Base-by-base conservation (phyloP, 495 filamentous ascomycete species). In the Penicillium robsamsonii region DNA sequence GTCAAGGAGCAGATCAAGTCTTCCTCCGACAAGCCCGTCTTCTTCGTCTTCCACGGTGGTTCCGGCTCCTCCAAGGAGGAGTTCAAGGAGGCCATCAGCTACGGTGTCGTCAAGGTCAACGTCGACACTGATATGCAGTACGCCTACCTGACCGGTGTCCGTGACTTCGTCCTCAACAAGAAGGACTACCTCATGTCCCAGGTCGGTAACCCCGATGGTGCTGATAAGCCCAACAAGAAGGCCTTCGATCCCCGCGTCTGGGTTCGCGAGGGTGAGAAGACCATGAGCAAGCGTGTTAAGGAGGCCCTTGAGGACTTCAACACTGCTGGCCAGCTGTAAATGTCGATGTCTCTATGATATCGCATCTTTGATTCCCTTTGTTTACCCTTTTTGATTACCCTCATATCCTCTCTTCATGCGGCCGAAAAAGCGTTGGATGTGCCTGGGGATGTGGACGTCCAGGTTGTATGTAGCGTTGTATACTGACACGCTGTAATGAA, bases 191-290 rank as follows among this genome's bases (percentile, higher is more conserved):
- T 99, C 60, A 76, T 80, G 77, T 79, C 79, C 31, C 84, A 87
- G 61, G 88, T 97, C 65, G 94, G 95, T 65, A 97, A 97, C 82
- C 94, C 95, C 46, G 92, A 97, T 24, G 95, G 93, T 51, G 81
- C 82, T 24, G 89, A 93, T 79, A 97, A 97, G 86, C 94, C 94
- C 63, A 97, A 98, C 84, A 98, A 98, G 88, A 97, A 96, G 82
- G 93, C 82, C 85, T 97, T 94, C 76, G 93, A 97, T 66, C 87
- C 86, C 56, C 73, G 80, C 56, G 75, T 80, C 42, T 81, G 80
- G 77, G 87, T 97, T 45, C 88, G 93, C 57, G 91, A 95, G 79
- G 93, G 93, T 66, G 93, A 97, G 84, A 94, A 96, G 86, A 94
- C 87, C 67, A 97, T 97, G 93, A 84, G 80, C 62, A 79, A 81